A percentile compares a stretch with the other conserved stretches of the same genome.
Evolutionary conservation across 176 grass and related monocot species (phyloP).

Genomic region (Leersia perrieri): DNA sequence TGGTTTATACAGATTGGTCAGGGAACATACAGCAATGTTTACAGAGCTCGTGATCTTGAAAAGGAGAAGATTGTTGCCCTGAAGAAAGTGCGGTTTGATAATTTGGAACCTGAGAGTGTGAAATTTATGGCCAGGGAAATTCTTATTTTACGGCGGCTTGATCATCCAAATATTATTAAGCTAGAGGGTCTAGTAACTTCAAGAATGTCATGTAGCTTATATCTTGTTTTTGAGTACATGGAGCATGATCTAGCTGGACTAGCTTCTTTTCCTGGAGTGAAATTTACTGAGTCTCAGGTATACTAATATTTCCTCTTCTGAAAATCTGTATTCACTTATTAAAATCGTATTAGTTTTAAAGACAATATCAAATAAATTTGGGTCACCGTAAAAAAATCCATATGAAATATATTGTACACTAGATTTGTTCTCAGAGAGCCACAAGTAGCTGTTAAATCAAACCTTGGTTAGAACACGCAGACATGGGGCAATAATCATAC

Average conservation of each 20-base stretch:
- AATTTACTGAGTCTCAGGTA: conserved; percentile 95
- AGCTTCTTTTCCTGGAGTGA: conserved; percentile 84
- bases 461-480: neutral
- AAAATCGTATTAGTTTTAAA: neutral
- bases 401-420: neutral
- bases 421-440: neutral
- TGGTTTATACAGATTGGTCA: conserved; percentile 88
- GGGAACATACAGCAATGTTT: conserved; percentile 98
- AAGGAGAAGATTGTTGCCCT: conserved; percentile 92
- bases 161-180: conserved; percentile 98
- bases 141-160: conserved; percentile 89
- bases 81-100: conserved; percentile 98
- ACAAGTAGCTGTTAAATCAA: neutral
- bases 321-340: neutral
- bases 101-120: conserved; percentile 97
- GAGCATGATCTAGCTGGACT: conserved; percentile 93
- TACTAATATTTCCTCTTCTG: conserved; percentile 4
- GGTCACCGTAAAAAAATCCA: too few species aligned
- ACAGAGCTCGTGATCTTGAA: conserved; percentile 88
- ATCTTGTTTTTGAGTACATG: conserved; percentile 99
- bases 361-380: neutral
- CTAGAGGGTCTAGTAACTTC: conserved; percentile 95
- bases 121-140: conserved; percentile 98
- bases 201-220: conserved; percentile 98
- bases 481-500: neutral